A percentile compares a stretch with the other conserved stretches of the same genome.
phyloP scores from a whole-genome alignment of 306 rosid genomes.

The Castanopsis chinensis region DNA sequence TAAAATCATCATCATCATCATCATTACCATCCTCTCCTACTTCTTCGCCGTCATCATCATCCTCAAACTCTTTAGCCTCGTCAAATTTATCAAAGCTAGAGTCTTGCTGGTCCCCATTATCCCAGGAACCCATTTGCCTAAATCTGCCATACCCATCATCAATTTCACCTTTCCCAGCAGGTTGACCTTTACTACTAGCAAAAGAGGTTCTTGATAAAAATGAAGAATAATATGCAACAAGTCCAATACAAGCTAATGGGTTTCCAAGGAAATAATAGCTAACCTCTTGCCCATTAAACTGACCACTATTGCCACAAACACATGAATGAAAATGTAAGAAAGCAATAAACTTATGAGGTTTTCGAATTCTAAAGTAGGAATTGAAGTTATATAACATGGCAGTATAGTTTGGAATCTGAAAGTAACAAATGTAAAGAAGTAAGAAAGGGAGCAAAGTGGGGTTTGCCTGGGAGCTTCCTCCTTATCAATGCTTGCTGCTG shows the following conservation, averaged over 20 bases:
- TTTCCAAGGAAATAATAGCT: slow-evolving; percentile 18
- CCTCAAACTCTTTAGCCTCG: slow-evolving; percentile 20
- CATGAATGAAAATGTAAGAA: slow-evolving; percentile 7
- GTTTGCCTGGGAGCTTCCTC: not conserved
- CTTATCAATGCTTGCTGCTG: not conserved
- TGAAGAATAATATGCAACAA: slow-evolving; percentile 29
- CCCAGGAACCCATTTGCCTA: slow-evolving; percentile 34
- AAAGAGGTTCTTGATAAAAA: slow-evolving; percentile 26
- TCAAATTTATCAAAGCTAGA: slow-evolving; percentile 14
- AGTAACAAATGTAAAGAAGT: not conserved
- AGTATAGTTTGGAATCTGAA: too few species aligned
- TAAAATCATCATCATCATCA: slow-evolving; percentile 37
- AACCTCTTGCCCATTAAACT: slow-evolving; percentile 12
- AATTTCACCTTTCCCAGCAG: slow-evolving; percentile 17
- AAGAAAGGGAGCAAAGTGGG: not conserved
- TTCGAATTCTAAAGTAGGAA: slow-evolving; percentile 6
- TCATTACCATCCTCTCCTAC: slow-evolving; percentile 19
- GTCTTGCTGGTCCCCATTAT: slow-evolving; percentile 23
- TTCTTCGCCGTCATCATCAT: slow-evolving; percentile 28
- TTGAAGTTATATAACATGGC: slow-evolving; percentile 17
- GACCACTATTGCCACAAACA: slow-evolving; percentile 21
- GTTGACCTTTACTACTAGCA: slow-evolving; percentile 15
- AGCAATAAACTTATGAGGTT: not conserved
- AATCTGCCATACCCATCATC: slow-evolving; percentile 23
- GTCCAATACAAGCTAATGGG: slow-evolving; percentile 15